Conservation (phyloP, 2,329 filamentous ascomycete genomes). For the Monosporascus sp. region DNA sequence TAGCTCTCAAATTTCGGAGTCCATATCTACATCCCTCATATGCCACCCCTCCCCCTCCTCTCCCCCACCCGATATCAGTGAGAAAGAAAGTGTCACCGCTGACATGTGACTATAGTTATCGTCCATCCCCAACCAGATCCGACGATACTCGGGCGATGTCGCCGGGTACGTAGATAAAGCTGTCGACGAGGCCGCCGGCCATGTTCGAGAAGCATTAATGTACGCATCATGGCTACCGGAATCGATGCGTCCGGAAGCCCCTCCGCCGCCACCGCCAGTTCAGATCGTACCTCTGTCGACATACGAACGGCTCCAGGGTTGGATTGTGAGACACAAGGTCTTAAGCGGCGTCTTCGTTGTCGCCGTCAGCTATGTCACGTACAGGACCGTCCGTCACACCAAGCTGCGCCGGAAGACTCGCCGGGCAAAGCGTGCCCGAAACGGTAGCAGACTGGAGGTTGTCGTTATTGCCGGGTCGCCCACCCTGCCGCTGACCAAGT, state of each 20-base stretch:
- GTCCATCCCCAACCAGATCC: constrained; percentile 56
- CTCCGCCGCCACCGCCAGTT: constrained; percentile 35
- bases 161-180: constrained; percentile 77
- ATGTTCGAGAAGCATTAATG: constrained; percentile 64
- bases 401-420: constrained; percentile 61
- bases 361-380: constrained; percentile 60
- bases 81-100: neutral
- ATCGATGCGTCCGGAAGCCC: constrained; percentile 55
- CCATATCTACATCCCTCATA: too few species aligned
- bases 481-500: constrained; percentile 75
- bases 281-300: constrained; percentile 28
- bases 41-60: too few species aligned
- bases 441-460: constrained; percentile 83
- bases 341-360: constrained; percentile 66
- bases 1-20: too few species aligned
- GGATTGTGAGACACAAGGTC: constrained; percentile 68
- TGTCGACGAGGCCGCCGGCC: constrained; percentile 68
- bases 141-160: constrained; percentile 63
- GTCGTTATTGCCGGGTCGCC: constrained; percentile 84
- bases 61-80: too few species aligned
- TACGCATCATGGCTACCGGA: constrained; percentile 69
- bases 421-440: constrained; percentile 70
- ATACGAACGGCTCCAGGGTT: constrained; percentile 57
- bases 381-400: constrained; percentile 43
- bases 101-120: constrained; percentile 35